These are phyloP conservation scores for Candida piceae DNA, from an alignment of 805 yeast genomes.

Conservation along the genomic window DNA sequence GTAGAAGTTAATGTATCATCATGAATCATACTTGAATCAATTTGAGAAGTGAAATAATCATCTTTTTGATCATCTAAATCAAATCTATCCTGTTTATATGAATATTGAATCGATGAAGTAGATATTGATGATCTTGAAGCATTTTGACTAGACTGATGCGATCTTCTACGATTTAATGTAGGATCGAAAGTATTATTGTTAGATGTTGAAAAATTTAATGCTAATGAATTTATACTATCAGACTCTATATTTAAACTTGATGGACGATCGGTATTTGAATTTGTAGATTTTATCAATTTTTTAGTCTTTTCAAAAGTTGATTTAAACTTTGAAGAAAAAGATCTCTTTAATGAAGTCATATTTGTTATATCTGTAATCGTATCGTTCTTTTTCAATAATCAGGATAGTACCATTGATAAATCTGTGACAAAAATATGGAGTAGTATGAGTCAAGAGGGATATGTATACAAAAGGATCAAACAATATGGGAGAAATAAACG, in stretches of 20 bases:
- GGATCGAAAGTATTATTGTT: neutral
- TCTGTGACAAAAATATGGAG: too few species aligned
- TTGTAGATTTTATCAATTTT: constrained; percentile 2
- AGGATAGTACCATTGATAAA: too few species aligned
- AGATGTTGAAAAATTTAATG: neutral
- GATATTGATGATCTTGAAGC: constrained; percentile 3
- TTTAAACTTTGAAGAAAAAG: constrained; percentile 10
- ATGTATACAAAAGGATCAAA: too few species aligned
- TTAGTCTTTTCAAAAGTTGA: constrained; percentile 9
- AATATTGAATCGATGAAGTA: constrained; percentile 1
- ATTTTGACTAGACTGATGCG: neutral
- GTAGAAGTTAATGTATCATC: neutral
- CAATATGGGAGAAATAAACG: too few species aligned
- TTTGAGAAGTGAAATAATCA: neutral
- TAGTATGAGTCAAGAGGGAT: too few species aligned
- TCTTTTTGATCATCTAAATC: neutral
- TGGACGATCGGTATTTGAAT: neutral
- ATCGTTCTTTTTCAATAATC: too few species aligned
- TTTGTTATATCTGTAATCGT: too few species aligned
- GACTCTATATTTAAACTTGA: too few species aligned
- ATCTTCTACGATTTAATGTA: neutral
- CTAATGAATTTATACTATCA: neutral
- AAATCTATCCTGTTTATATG: neutral
- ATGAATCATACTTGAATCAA: neutral
- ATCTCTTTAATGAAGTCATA: constrained; percentile 12